phyloP scores from a whole-genome alignment of 2,329 filamentous ascomycete genomes.

The Pyrenophora tritici-repentis region DNA sequence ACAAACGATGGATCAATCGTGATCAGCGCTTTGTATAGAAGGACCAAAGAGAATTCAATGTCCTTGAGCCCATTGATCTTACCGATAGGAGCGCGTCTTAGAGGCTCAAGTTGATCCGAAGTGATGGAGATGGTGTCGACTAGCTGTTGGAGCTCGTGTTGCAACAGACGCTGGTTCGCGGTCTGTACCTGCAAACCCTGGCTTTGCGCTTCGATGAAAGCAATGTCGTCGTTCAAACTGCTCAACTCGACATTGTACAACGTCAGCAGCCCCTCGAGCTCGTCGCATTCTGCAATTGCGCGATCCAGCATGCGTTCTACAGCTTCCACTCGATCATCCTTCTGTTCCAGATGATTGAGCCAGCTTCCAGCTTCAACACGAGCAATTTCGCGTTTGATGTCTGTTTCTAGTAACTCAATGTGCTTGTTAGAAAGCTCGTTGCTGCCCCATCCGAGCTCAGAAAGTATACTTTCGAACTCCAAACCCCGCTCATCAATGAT shows the following conservation, averaged over 20 bases:
- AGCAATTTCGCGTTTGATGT: constrained; percentile 85
- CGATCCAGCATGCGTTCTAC: constrained; percentile 86
- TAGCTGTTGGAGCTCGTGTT: constrained; percentile 86
- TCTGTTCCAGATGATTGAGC: constrained; percentile 80
- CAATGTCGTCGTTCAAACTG: constrained; percentile 92
- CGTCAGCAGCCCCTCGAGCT: constrained; percentile 90
- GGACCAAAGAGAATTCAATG: constrained; percentile 76
- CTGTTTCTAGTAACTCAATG: constrained; percentile 78
- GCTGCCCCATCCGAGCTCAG: constrained; percentile 88
- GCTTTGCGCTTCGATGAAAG: constrained; percentile 95
- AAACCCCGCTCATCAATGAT: constrained; percentile 76
- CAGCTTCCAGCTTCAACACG: constrained; percentile 91
- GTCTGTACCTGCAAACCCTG: constrained; percentile 97
- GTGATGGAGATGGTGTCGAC: constrained; percentile 91
- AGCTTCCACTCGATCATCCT: constrained; percentile 86
- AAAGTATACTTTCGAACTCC: constrained; percentile 81
- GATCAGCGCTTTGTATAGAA: constrained; percentile 87
- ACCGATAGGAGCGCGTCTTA: constrained; percentile 75
- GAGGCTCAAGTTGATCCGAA: constrained; percentile 71
- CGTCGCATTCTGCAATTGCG: constrained; percentile 93
- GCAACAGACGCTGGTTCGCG: constrained; percentile 92
- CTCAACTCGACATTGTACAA: constrained; percentile 87
- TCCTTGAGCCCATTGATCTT: constrained; percentile 71
- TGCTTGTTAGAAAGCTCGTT: constrained; percentile 74
- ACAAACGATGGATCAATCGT: constrained; percentile 87